These are phyloP conservation scores for Pulveroboletus frians DNA, from an alignment of 768 basidiomycete genomes.

Conservation along the genomic window DNA sequence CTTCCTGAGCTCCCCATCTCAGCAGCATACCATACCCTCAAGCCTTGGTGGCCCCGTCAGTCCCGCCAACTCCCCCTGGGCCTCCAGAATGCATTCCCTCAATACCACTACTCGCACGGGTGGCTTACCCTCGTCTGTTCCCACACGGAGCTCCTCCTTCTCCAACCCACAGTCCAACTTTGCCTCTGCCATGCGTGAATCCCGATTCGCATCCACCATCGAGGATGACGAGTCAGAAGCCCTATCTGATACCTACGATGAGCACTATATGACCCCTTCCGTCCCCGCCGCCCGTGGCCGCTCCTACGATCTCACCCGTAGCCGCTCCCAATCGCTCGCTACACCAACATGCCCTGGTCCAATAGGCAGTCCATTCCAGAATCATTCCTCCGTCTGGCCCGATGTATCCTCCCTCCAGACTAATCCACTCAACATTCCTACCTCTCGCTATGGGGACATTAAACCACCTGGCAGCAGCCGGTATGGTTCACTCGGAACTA, in stretches of 20 bases:
- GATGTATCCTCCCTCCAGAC: constrained; percentile 45
- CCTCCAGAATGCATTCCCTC: constrained; percentile 40
- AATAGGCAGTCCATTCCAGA: constrained; percentile 45
- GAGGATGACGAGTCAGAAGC: constrained; percentile 77
- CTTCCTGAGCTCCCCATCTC: constrained; percentile 49
- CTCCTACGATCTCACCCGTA: constrained; percentile 64
- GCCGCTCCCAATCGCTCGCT: constrained; percentile 73
- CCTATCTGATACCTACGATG: constrained; percentile 59
- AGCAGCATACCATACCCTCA: constrained; percentile 48
- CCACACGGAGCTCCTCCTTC: constrained; percentile 66
- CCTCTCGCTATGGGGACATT: constrained; percentile 52
- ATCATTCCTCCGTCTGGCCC: constrained; percentile 46
- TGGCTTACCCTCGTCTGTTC: constrained; percentile 47
- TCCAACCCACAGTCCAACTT: constrained; percentile 55
- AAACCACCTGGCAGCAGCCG: constrained; percentile 59
- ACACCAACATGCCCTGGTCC: constrained; percentile 49
- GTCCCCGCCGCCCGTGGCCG: constrained; percentile 46
- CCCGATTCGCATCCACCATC: constrained; percentile 68
- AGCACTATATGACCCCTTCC: constrained; percentile 44
- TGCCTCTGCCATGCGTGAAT: constrained; percentile 60
- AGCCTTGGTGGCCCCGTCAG: constrained; percentile 33
- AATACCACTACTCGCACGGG: constrained; percentile 34
- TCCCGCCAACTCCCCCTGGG: constrained; percentile 35
- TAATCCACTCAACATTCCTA: constrained; percentile 54
- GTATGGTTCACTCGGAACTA: constrained; percentile 56